Base-by-base conservation (phyloP, 2,329 filamentous ascomycete species). In the Alternaria novae-zelandiae region DNA sequence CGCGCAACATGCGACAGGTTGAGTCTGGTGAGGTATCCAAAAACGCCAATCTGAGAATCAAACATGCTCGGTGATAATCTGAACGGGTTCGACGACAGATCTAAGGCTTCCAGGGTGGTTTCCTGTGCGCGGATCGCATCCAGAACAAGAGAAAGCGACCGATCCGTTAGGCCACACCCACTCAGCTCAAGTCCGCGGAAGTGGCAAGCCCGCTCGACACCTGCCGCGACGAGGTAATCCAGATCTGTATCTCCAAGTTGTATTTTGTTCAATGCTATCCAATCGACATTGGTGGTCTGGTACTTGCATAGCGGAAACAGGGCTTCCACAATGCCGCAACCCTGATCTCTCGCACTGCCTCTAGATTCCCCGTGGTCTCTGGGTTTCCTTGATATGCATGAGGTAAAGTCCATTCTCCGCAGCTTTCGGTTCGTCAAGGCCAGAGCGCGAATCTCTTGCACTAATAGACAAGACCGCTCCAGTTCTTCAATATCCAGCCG, bases 201-300 rank as follows among this genome's bases (percentile, higher is more conserved):
- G 70, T 90, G 88, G 60, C 89, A 90, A 25, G 82, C 83, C 67
- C 86, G 84, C 64, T 91, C 88, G 2, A 89, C 89, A 10, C 89
- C 87, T n/a, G 89, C 89, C 67, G 89, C 89, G 47, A 91, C 88
- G 49, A 90, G 71, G 68, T 87, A 87, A 65, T 92, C 90, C 57
- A 92, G 80, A 77, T 92, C 90, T 0, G 88, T 88, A 57, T 92
- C 90, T 44, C 88, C 89, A n/a, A 92, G 84, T 63, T 87, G 85
- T 64, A 92, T 90, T 12, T 89, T 89, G 64, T 88, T 91, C 62
- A 92, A 79, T 21, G 87, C 84, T 57, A 92, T 86, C 90, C 90
- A 92, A 74, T 91, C 88, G 17, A 92, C 87, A 70, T 89, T 90
- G 0, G 90, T 92, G 23, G 89, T 83, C 69, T 90, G 86, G 64